These are phyloP conservation scores for Penstemon barbatus DNA, from an alignment of 257 asterid genomes.

Conservation along the genomic window DNA sequence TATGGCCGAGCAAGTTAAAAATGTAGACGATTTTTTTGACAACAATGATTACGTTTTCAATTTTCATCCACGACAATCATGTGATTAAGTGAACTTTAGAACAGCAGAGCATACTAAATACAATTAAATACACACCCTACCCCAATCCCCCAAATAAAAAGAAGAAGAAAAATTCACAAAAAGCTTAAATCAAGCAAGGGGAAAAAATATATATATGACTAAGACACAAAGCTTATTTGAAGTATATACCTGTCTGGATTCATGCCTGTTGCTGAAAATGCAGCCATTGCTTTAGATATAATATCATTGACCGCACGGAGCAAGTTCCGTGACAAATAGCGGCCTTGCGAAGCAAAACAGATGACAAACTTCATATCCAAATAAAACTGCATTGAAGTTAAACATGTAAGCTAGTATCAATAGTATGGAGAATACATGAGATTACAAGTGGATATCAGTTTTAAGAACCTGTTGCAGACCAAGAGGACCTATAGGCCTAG, in stretches of 20 bases:
- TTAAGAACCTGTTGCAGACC: constrained; percentile 92
- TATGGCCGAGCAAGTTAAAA: constrained; percentile 10
- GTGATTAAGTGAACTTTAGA: constrained; percentile 8
- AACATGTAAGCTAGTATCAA: constrained; percentile 26
- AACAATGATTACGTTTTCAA: background rate
- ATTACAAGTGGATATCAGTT: constrained; percentile 18
- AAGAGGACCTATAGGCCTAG: constrained; percentile 75
- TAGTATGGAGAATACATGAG: constrained; percentile 3
- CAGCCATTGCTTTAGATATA: constrained; percentile 72
- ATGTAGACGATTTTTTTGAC: too few species aligned
- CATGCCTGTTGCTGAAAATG: constrained; percentile 85
- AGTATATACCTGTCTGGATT: constrained; percentile 79
- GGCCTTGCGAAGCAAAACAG: constrained; percentile 94
- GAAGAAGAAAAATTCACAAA: too few species aligned
- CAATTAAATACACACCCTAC: background rate
- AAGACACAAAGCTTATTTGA: constrained; percentile 7
- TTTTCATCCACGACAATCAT: background rate
- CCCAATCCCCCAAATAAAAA: too few species aligned
- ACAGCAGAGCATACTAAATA: constrained; percentile 5
- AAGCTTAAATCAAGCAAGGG: too few species aligned
- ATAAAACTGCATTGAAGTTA: constrained; percentile 70
- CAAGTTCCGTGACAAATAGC: constrained; percentile 89
- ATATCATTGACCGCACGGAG: constrained; percentile 83
- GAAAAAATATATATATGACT: background rate
- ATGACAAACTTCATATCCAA: constrained; percentile 96